Evolutionary conservation across 1,139 yeast species (phyloP).

Genomic region (Saccharomyces hybrid): DNA sequence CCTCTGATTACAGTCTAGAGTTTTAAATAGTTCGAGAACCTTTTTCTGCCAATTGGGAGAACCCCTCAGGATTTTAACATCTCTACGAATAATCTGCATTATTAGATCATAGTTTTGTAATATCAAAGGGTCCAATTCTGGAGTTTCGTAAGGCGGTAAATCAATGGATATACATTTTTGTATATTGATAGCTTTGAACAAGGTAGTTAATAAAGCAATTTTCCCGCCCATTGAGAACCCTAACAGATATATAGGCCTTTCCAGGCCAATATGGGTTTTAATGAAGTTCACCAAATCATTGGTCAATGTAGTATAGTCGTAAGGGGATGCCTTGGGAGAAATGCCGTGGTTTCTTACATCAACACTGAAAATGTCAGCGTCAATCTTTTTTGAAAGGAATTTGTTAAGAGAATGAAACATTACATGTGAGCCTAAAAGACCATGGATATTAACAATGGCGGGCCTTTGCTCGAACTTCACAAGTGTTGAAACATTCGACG

Average conservation of each 20-base stretch:
- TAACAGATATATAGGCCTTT: slow-evolving; percentile 22
- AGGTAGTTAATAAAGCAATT: slow-evolving; percentile 23
- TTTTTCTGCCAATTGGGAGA: slow-evolving; percentile 20
- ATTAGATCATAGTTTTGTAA: slow-evolving; percentile 17
- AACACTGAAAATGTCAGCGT: slow-evolving; percentile 34
- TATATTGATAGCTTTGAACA: slow-evolving; percentile 15
- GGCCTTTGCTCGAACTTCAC: slow-evolving; percentile 10
- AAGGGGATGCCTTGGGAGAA: slow-evolving; percentile 40
- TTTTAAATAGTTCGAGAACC: slow-evolving; percentile 13
- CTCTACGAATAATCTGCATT: slow-evolving; percentile 17
- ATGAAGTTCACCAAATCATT: slow-evolving; percentile 35
- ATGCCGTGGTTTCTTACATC: slow-evolving; percentile 52
- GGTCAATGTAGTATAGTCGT: slow-evolving; percentile 39
- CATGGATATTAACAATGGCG: slow-evolving; percentile 26
- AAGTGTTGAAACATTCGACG: background rate
- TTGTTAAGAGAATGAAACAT: slow-evolving; percentile 21
- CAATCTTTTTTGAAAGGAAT: slow-evolving; percentile 33
- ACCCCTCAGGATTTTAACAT: slow-evolving; percentile 21
- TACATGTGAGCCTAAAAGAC: slow-evolving; percentile 25
- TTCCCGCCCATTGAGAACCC: slow-evolving; percentile 32
- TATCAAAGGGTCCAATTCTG: slow-evolving; percentile 16
- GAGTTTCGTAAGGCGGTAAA: slow-evolving; percentile 27
- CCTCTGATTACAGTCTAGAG: slow-evolving; percentile 12
- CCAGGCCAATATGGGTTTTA: slow-evolving; percentile 12
- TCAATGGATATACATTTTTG: slow-evolving; percentile 27